phyloP scores from a whole-genome alignment of 495 filamentous ascomycete genomes.

The Arthonia radiata region DNA sequence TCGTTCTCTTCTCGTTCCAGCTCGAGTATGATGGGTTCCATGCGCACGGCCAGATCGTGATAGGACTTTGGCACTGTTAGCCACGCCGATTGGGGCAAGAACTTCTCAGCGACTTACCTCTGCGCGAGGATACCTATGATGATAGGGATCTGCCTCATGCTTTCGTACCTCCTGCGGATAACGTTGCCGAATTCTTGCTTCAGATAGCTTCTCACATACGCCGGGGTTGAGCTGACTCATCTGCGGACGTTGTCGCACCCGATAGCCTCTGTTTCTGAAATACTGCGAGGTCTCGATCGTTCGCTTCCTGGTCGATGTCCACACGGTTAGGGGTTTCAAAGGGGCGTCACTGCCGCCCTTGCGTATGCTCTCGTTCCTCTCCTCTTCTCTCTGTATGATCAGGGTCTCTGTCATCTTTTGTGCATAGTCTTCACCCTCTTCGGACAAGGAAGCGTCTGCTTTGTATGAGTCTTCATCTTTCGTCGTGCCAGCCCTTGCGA shows the following conservation, averaged over 20 bases:
- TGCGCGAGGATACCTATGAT: constrained; percentile 85
- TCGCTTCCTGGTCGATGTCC: constrained; percentile 78
- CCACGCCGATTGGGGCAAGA: constrained; percentile 5
- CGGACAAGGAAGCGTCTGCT: constrained; percentile 58
- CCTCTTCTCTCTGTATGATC: constrained; percentile 55
- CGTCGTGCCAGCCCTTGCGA: constrained; percentile 54
- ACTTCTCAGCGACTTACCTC: constrained; percentile 34
- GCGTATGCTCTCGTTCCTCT: constrained; percentile 40
- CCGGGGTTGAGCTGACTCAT: constrained; percentile 94
- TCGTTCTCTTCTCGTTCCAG: constrained; percentile 94
- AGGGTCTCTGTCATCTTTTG: constrained; percentile 66
- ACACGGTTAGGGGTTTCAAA: constrained; percentile 62
- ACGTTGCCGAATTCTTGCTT: constrained; percentile 49
- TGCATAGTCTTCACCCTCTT: constrained; percentile 66
- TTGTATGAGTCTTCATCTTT: constrained; percentile 73
- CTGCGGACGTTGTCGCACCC: constrained; percentile 72
- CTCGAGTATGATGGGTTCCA: constrained; percentile 97
- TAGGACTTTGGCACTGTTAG: constrained; percentile 41
- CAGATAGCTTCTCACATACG: constrained; percentile 75
- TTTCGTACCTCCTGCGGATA: constrained; percentile 79
- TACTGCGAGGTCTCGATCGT: constrained; percentile 79
- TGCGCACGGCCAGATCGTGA: constrained; percentile 86
- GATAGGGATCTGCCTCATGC: constrained; percentile 88
- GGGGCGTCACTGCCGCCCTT: constrained; percentile 40
- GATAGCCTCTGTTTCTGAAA: constrained; percentile 51